Conservation (phyloP, 352 stramenopile genomes). For the Pythium coloratum region DNA sequence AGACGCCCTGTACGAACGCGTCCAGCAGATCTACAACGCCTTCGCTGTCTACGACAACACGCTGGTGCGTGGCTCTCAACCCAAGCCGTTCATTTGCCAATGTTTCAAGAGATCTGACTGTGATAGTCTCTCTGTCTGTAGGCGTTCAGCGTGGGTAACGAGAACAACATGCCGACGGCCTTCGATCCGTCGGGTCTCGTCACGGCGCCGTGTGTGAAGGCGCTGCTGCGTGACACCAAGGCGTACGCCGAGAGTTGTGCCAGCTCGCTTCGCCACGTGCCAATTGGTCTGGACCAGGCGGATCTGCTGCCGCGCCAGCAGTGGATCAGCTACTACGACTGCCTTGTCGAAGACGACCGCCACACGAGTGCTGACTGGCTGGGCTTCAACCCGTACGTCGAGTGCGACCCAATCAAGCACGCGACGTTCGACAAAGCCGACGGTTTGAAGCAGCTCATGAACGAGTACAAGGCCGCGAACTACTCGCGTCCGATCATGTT, state of each 20-base stretch:
- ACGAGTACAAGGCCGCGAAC: slow-evolving; percentile 38
- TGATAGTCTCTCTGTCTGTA: too few species aligned
- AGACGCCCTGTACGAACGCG: slow-evolving; percentile 31
- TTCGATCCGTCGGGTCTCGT: background rate
- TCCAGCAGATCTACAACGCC: slow-evolving; percentile 53
- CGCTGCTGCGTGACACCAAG: slow-evolving; percentile 59
- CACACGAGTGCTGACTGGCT: slow-evolving; percentile 44
- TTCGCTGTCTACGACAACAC: slow-evolving; percentile 64
- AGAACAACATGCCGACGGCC: slow-evolving; percentile 35
- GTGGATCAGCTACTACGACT: slow-evolving; percentile 81
- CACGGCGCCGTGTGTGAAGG: slow-evolving; percentile 69
- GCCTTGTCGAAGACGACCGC: slow-evolving; percentile 43
- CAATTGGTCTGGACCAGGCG: slow-evolving; percentile 72
- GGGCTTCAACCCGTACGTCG: slow-evolving; percentile 59
- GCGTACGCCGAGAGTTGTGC: slow-evolving; percentile 50
- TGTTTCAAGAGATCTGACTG: too few species aligned
- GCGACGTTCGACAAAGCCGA: slow-evolving; percentile 37
- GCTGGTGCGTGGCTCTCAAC: slow-evolving; percentile 28
- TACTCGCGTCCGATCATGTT: slow-evolving; percentile 56
- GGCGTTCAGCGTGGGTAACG: slow-evolving; percentile 51
- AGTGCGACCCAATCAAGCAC: slow-evolving; percentile 49
- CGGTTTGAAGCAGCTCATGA: slow-evolving; percentile 47
- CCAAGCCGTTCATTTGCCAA: too few species aligned
- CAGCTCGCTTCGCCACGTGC: slow-evolving; percentile 48
- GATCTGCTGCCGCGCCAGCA: slow-evolving; percentile 60